phyloP scores from a whole-genome alignment of 2,329 filamentous ascomycete genomes.

The Epichloe sibirici region DNA sequence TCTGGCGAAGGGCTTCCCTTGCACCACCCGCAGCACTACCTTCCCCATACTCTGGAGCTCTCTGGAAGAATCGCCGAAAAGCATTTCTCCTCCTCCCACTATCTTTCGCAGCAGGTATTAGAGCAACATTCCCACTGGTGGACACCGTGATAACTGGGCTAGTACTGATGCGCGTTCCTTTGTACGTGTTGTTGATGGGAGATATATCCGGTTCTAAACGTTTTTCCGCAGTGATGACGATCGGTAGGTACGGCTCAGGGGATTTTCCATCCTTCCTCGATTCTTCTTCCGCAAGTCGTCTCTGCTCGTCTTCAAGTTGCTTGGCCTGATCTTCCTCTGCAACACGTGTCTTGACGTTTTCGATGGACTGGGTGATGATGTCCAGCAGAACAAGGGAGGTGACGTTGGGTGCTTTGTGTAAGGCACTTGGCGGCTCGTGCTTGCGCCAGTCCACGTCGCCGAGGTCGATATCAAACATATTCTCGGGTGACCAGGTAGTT shows the following conservation, averaged over 20 bases:
- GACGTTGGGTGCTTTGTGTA: slow-evolving; percentile 26
- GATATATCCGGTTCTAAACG: slow-evolving; percentile 2
- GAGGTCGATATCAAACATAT: slow-evolving; percentile 14
- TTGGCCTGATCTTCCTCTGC: slow-evolving; percentile 17
- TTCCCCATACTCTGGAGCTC: slow-evolving; percentile 24
- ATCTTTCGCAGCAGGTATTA: not conserved
- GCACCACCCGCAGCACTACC: slow-evolving; percentile 23
- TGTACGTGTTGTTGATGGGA: not conserved
- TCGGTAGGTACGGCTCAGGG: slow-evolving; percentile 24
- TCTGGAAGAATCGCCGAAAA: slow-evolving; percentile 26
- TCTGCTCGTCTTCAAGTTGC: slow-evolving; percentile 17
- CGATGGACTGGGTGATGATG: slow-evolving; percentile 32
- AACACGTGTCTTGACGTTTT: slow-evolving; percentile 29
- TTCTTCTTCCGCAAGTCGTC: slow-evolving; percentile 11
- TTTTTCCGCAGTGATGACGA: slow-evolving; percentile 14
- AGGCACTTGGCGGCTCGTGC: slow-evolving; percentile 32
- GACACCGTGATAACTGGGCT: not conserved
- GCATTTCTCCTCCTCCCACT: slow-evolving; percentile 14
- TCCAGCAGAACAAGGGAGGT: slow-evolving; percentile 28
- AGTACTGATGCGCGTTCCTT: slow-evolving; percentile 10
- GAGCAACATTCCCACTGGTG: not conserved
- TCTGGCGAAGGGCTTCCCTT: slow-evolving; percentile 16
- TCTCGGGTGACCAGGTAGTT: slow-evolving; percentile 12
- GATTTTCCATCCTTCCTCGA: slow-evolving; percentile 14
- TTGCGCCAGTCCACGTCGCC: slow-evolving; percentile 30